These are phyloP conservation scores for Barnettozyma wickerhamii DNA, from an alignment of 805 yeast genomes.

Conservation along the genomic window DNA sequence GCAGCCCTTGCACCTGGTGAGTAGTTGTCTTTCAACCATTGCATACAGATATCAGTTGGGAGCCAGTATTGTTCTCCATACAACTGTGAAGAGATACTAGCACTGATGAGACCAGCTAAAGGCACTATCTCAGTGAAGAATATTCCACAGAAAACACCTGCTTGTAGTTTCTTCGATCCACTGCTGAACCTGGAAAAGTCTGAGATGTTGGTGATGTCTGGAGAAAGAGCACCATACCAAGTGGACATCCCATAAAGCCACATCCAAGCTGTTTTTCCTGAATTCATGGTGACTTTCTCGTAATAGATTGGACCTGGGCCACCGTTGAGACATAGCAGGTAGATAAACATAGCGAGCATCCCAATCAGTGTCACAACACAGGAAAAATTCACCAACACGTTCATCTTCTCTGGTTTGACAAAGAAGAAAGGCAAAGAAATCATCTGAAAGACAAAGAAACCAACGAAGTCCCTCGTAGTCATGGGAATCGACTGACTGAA, in stretches of 20 bases:
- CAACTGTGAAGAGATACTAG: conserved; percentile 30
- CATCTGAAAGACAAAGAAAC: conserved; percentile 41
- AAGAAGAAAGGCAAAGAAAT: conserved; percentile 37
- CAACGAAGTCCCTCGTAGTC: conserved; percentile 39
- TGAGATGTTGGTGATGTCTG: conserved; percentile 36
- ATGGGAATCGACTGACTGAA: conserved; percentile 34
- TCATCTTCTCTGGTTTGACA: conserved; percentile 41
- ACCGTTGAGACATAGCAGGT: conserved; percentile 29
- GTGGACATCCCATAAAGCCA: conserved; percentile 37
- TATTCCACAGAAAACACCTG: conserved; percentile 31
- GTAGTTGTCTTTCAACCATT: conserved; percentile 36
- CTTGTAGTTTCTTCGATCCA: conserved; percentile 22
- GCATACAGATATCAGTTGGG: conserved; percentile 33
- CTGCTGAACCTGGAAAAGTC: conserved; percentile 38
- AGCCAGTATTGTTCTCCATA: conserved; percentile 36
- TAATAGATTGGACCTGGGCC: conserved; percentile 33
- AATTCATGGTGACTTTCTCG: conserved; percentile 21
- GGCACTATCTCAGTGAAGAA: conserved; percentile 36
- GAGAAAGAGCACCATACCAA: conserved; percentile 37
- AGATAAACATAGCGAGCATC: conserved; percentile 37
- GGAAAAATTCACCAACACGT: conserved; percentile 31
- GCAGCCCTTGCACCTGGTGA: conserved; percentile 35
- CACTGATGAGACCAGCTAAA: conserved; percentile 35
- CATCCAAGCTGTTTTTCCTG: conserved; percentile 33
- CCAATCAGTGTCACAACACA: conserved; percentile 35